A percentile compares a stretch with the other conserved stretches of the same genome.
Evolutionary conservation across 2,329 filamentous ascomycete genomes (phyloP).

Genomic region (Xylaria polymorpha): DNA sequence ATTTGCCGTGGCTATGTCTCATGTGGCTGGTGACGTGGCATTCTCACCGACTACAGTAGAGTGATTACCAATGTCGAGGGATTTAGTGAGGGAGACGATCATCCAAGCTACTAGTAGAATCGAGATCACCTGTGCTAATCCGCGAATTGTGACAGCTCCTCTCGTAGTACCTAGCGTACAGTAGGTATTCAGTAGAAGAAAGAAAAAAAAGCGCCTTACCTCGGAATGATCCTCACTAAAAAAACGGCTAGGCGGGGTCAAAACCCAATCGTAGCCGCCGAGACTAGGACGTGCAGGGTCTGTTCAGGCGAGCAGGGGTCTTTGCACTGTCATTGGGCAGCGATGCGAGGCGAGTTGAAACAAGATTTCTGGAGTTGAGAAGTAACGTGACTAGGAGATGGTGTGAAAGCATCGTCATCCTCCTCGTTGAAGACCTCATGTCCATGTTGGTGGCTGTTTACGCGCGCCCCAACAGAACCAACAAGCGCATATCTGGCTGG

Average conservation of each 20-base stretch:
- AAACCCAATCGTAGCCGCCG: constrained; percentile 48
- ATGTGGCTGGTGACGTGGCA: constrained; percentile 48
- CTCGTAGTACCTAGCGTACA: too few species aligned
- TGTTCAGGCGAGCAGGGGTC: constrained; percentile 49
- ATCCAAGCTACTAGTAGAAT: constrained; percentile 18
- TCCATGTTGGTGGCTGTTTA: constrained; percentile 10
- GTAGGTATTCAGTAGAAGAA: constrained; percentile 9
- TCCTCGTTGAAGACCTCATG: constrained; percentile 38
- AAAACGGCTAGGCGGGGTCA: constrained; percentile 33
- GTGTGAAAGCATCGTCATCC: constrained; percentile 44
- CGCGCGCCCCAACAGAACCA: constrained; percentile 5
- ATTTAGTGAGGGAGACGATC: constrained; percentile 18
- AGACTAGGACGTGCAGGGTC: constrained; percentile 42
- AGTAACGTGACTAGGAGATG: constrained; percentile 50
- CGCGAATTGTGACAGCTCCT: not conserved
- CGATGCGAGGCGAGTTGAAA: constrained; percentile 41
- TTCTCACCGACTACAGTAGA: constrained; percentile 41
- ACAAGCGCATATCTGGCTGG: constrained; percentile 25
- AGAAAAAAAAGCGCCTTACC: constrained; percentile 18
- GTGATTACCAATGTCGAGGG: not conserved
- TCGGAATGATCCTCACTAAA: constrained; percentile 43
- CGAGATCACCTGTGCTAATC: not conserved
- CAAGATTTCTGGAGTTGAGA: constrained; percentile 41
- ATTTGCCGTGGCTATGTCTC: constrained; percentile 43
- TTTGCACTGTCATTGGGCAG: constrained; percentile 46